phyloP scores from a whole-genome alignment of 768 basidiomycete genomes.

The Cyclocybe aegerita region DNA sequence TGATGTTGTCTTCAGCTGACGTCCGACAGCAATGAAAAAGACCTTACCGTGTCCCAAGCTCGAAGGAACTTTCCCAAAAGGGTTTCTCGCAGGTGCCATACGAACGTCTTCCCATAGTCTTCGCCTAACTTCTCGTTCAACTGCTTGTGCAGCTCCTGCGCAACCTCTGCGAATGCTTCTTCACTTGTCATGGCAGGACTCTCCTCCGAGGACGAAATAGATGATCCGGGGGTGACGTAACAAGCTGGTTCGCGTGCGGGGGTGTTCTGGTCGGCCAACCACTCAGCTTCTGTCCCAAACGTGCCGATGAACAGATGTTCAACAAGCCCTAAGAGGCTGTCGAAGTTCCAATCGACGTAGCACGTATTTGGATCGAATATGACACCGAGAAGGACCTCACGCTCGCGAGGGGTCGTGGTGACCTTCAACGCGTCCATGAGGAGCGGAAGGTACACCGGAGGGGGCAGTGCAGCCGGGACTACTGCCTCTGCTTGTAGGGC shows the following conservation, averaged over 20 bases:
- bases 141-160: constrained; percentile 4
- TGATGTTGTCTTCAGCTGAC: background rate
- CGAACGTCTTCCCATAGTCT: constrained; percentile 14
- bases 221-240: background rate
- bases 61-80: constrained; percentile 12
- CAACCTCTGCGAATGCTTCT: constrained; percentile 5
- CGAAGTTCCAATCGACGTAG: constrained; percentile 11
- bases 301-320: constrained; percentile 8
- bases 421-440: background rate
- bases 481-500: background rate
- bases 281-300: constrained; percentile 3
- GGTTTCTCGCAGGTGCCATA: constrained; percentile 15
- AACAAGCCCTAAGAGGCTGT: constrained; percentile 12
- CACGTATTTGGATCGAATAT: constrained; percentile 3
- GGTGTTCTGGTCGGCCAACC: background rate
- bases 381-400: constrained; percentile 3
- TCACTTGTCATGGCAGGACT: background rate
- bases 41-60: constrained; percentile 17
- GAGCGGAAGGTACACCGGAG: constrained; percentile 9
- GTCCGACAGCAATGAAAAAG: background rate
- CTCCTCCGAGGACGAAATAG: background rate
- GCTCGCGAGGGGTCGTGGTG: constrained; percentile 1
- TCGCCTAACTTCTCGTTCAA: constrained; percentile 1
- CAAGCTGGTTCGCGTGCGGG: background rate
- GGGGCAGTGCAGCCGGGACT: background rate